Evolutionary conservation across 2,329 filamentous ascomycete genomes (phyloP).

Genomic region (Paracamarosporium sp.): DNA sequence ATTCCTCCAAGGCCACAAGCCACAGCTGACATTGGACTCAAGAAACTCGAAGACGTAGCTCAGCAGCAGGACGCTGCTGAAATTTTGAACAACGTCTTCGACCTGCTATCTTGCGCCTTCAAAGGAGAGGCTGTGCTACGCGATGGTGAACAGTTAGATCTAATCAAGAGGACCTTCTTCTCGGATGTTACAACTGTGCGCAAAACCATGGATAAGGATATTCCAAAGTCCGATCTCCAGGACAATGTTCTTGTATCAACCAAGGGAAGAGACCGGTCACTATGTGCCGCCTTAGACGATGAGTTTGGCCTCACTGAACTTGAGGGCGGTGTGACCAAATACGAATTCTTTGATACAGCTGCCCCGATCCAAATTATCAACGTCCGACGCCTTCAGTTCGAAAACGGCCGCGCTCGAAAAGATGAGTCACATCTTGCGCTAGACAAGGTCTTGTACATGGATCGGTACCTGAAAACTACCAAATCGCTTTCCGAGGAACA

Average conservation of each 20-base stretch:
- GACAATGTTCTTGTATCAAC: slow-evolving; percentile 69
- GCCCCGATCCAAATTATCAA: slow-evolving; percentile 89
- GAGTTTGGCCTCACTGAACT: slow-evolving; percentile 83
- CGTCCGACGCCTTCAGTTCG: slow-evolving; percentile 81
- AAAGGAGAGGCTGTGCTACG: slow-evolving; percentile 69
- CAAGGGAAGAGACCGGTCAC: slow-evolving; percentile 64
- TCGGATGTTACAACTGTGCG: slow-evolving; percentile 55
- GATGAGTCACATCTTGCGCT: slow-evolving; percentile 71
- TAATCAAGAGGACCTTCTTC: slow-evolving; percentile 64
- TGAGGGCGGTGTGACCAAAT: slow-evolving; percentile 43
- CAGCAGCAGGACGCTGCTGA: slow-evolving; percentile 93
- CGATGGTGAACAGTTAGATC: slow-evolving; percentile 79
- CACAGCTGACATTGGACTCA: slow-evolving; percentile 39
- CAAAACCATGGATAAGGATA: slow-evolving; percentile 47
- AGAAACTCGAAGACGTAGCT: slow-evolving; percentile 65
- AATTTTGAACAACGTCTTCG: slow-evolving; percentile 90
- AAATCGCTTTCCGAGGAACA: slow-evolving; percentile 40
- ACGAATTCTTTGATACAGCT: slow-evolving; percentile 60
- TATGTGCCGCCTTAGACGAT: slow-evolving; percentile 85
- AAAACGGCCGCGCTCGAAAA: slow-evolving; percentile 60
- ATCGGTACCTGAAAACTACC: slow-evolving; percentile 70
- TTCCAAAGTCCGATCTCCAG: slow-evolving; percentile 61
- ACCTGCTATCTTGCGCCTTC: slow-evolving; percentile 89
- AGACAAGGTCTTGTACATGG: slow-evolving; percentile 82
- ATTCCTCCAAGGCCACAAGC: slow-evolving; percentile 61